A percentile compares a stretch with the other conserved stretches of the same genome.
These are phyloP conservation scores for Ceratocystis alfenasii DNA, from an alignment of 2,329 filamentous ascomycete genomes.

Conservation along the genomic window DNA sequence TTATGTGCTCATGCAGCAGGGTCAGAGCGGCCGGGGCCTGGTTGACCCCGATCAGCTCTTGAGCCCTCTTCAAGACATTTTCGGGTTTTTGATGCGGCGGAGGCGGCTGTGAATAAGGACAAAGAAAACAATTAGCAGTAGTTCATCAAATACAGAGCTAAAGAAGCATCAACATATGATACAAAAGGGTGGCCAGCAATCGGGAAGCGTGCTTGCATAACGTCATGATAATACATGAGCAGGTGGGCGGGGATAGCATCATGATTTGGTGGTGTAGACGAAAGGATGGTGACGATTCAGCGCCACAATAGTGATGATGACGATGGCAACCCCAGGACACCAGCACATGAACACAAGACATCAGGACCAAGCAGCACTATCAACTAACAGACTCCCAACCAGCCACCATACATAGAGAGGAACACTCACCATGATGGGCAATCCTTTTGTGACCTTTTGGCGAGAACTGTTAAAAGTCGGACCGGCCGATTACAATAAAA, in stretches of 20 bases:
- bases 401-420: conserved; percentile 3
- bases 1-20: conserved; percentile 97
- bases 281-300: not conserved
- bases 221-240: too few species aligned
- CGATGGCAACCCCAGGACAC: not conserved
- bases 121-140: conserved; percentile 15
- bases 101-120: conserved; percentile 54
- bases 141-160: not conserved
- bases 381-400: not conserved
- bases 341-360: not conserved
- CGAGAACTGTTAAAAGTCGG: conserved; percentile 14
- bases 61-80: conserved; percentile 96
- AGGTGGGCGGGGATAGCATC: not conserved
- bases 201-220: too few species aligned
- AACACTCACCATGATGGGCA: conserved; percentile 28
- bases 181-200: too few species aligned
- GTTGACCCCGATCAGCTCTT: conserved; percentile 96
- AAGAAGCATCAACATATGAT: not conserved
- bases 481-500: conserved; percentile 13
- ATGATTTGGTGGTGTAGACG: not conserved
- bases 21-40: conserved; percentile 85
- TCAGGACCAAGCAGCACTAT: not conserved
- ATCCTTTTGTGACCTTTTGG: conserved; percentile 21
- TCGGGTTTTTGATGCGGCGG: conserved; percentile 95
- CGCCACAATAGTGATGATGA: not conserved